phyloP scores from a whole-genome alignment of 2,329 filamentous ascomycete species.

The Aureobasidium sp. region DNA sequence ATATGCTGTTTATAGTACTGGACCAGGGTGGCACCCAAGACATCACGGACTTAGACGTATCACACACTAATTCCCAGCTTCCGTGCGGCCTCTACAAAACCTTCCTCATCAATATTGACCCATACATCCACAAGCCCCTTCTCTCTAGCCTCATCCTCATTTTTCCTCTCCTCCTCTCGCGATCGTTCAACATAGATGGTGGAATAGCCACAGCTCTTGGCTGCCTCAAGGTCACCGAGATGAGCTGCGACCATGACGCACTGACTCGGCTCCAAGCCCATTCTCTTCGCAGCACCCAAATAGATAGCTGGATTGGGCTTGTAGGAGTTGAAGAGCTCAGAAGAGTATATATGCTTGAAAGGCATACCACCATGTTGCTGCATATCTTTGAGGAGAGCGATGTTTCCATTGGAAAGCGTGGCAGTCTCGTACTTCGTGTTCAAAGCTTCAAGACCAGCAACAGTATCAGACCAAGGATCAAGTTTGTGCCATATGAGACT shows the following conservation, averaged over 20 bases:
- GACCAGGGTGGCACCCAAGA: background rate
- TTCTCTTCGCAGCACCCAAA: conserved; percentile 51
- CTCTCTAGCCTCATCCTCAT: conserved; percentile 43
- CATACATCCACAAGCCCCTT: conserved; percentile 59
- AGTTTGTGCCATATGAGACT: conserved; percentile 65
- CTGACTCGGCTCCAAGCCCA: conserved; percentile 50
- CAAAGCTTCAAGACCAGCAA: conserved; percentile 47
- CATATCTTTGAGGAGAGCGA: conserved; percentile 56
- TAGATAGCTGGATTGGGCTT: conserved; percentile 65
- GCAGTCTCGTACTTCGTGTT: conserved; percentile 47
- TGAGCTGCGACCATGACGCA: conserved; percentile 75
- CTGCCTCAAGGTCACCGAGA: conserved; percentile 58
- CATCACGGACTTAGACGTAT: background rate
- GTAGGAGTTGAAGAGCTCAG: conserved; percentile 64
- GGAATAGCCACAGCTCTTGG: conserved; percentile 53
- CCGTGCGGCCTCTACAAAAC: conserved; percentile 39
- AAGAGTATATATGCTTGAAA: conserved; percentile 55
- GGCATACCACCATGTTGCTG: conserved; percentile 47
- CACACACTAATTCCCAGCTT: conserved; percentile 23
- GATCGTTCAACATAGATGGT: conserved; percentile 67
- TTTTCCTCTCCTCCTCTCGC: conserved; percentile 54
- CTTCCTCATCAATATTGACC: conserved; percentile 41
- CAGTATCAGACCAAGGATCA: conserved; percentile 58
- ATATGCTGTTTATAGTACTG: background rate
- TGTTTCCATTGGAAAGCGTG: conserved; percentile 69